These are phyloP conservation scores for Botryosphaeria agaves DNA, from an alignment of 2,329 filamentous ascomycete genomes.

Conservation along the genomic window DNA sequence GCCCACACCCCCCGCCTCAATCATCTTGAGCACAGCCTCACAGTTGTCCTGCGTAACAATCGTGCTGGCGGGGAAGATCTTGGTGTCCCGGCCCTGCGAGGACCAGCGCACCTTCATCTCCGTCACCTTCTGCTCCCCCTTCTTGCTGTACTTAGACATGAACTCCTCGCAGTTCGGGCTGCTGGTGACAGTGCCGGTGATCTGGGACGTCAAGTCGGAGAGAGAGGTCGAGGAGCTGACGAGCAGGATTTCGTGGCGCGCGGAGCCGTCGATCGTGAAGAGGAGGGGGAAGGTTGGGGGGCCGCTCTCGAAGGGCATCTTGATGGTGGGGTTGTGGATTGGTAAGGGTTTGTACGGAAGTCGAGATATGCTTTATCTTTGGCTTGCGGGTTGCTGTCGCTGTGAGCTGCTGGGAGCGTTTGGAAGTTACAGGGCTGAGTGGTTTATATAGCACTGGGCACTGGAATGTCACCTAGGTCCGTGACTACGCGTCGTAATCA, in stretches of 20 bases:
- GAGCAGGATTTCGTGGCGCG: conserved; percentile 15
- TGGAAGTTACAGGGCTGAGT: no score
- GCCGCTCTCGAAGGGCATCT: no score
- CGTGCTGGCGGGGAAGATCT: conserved; percentile 16
- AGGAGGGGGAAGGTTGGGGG: conserved; percentile 17
- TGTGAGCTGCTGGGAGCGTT: no score
- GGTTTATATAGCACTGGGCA: no score
- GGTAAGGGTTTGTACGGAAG: no score
- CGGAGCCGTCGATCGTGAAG: conserved; percentile 17
- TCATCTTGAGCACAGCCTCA: conserved; percentile 13
- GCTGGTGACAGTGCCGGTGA: conserved; percentile 4
- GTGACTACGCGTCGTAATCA: no score
- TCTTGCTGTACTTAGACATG: conserved; percentile 18
- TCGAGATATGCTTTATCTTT: no score
- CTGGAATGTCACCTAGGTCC: no score
- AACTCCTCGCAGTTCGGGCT: conserved; percentile 18
- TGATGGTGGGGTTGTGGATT: no score
- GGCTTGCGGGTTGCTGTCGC: no score
- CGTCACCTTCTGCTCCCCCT: conserved; percentile 11
- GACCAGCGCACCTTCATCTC: conserved; percentile 17
- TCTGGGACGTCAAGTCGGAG: conserved; percentile 4
- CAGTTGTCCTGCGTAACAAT: conserved; percentile 16
- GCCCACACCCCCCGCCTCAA: conserved; percentile 12
- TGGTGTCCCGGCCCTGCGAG: conserved; percentile 12
- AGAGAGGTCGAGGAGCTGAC: conserved; percentile 3